phyloP scores from a whole-genome alignment of 1,284 basidiomycete species.

The Melampsora larici-populina region DNA sequence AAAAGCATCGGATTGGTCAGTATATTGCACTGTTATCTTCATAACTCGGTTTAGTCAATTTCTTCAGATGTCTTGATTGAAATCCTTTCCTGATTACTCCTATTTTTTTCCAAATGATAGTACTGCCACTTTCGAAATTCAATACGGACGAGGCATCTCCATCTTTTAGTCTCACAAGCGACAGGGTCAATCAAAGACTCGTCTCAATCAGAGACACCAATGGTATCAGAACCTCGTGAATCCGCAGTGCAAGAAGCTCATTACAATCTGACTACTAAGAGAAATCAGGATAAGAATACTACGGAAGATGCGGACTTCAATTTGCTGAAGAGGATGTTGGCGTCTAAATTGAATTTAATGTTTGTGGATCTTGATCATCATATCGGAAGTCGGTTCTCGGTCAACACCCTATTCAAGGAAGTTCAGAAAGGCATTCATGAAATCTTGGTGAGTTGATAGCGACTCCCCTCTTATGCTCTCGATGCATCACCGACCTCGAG shows the following conservation, averaged over 20 bases:
- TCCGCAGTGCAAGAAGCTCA: no score
- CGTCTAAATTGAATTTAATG: constrained; percentile 34
- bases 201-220: no score
- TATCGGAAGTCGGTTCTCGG: constrained; percentile 41
- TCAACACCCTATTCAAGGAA: constrained; percentile 39
- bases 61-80: no score
- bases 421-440: constrained; percentile 39
- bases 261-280: no score
- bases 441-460: constrained; percentile 21
- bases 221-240: no score
- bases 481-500: neutral
- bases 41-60: no score
- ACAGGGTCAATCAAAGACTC: no score
- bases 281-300: neutral
- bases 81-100: no score
- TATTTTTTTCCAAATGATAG: no score
- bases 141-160: no score
- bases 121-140: no score
- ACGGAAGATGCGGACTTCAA: neutral
- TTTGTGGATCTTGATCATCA: constrained; percentile 43
- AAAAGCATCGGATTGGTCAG: constrained; percentile 48
- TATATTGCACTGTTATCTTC: constrained; percentile 9
- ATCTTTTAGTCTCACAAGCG: no score
- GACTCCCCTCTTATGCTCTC: neutral
- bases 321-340: constrained; percentile 23